Percentiles rank a stretch among this genome's conserved stretches.
phyloP scores from a whole-genome alignment of 331 rosid species.

The Quercus lobata region DNA sequence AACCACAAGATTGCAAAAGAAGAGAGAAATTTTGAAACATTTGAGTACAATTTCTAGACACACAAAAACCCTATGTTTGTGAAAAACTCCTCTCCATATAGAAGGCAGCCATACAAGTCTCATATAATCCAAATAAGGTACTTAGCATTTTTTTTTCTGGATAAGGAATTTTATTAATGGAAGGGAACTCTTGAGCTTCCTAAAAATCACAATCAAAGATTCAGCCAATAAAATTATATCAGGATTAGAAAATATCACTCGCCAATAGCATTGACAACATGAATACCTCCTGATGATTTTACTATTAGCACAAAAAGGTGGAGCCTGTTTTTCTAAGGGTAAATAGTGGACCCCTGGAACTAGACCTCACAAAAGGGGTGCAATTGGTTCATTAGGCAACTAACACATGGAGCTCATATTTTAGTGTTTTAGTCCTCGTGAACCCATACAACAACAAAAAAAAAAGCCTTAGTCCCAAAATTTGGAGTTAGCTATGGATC shows the following conservation, averaged over 20 bases:
- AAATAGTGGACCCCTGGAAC: no score
- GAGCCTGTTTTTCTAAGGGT: neutral
- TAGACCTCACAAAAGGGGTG: no score
- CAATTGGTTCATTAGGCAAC: no score
- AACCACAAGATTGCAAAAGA: neutral
- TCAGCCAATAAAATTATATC: neutral
- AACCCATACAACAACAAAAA: no score
- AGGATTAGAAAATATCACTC: neutral
- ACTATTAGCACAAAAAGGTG: neutral
- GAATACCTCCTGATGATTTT: neutral
- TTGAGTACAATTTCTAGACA: neutral
- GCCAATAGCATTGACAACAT: neutral
- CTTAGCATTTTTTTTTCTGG: no score
- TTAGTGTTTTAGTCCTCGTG: neutral
- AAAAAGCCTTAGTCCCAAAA: no score
- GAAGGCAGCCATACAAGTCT: neutral
- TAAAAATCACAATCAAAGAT: no score
- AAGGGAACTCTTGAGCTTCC: no score
- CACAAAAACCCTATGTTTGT: neutral
- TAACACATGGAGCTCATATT: neutral
- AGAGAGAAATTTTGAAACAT: neutral
- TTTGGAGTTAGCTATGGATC: no score
- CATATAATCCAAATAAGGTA: neutral
- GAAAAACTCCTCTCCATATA: neutral
- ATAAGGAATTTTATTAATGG: no score